phyloP scores from a whole-genome alignment of 2,329 filamentous ascomycete species.

The Periconia macrospinosa region DNA sequence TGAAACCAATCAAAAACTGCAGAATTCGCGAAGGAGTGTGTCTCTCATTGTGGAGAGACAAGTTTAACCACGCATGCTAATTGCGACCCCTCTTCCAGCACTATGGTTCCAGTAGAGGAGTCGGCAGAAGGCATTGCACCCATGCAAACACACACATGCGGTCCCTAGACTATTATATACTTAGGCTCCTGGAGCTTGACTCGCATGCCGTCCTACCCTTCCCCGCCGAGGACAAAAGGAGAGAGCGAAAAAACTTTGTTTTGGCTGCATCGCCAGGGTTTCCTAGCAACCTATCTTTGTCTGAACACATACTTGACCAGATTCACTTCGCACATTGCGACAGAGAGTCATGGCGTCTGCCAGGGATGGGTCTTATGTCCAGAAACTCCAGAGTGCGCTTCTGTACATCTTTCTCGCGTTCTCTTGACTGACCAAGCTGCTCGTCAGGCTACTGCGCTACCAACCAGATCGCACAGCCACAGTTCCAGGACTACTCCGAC shows the following conservation, averaged over 20 bases:
- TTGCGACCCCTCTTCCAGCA: conserved; percentile 18
- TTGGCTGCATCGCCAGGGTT: neutral
- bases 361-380: conserved; percentile 30
- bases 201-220: conserved; percentile 23
- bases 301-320: neutral
- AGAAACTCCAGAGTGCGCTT: conserved; percentile 37
- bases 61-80: conserved; percentile 5
- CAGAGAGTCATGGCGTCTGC: conserved; percentile 26
- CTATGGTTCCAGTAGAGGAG: conserved; percentile 25
- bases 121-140: conserved; percentile 19
- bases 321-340: neutral
- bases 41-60: conserved; percentile 23
- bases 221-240: conserved; percentile 5
- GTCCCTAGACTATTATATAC: conserved; percentile 37
- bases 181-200: conserved; percentile 22
- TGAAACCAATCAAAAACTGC: conserved; percentile 30
- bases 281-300: neutral
- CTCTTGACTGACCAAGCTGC: conserved; percentile 15
- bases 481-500: conserved; percentile 42
- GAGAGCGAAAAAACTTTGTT: conserved; percentile 19
- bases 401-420: conserved; percentile 1
- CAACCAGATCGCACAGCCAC: conserved; percentile 38
- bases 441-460: conserved; percentile 34
- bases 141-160: conserved; percentile 27
- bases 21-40: conserved; percentile 33